Evolutionary conservation across 495 filamentous ascomycete genomes (phyloP).

Genomic region (Aspergillus baeticus): DNA sequence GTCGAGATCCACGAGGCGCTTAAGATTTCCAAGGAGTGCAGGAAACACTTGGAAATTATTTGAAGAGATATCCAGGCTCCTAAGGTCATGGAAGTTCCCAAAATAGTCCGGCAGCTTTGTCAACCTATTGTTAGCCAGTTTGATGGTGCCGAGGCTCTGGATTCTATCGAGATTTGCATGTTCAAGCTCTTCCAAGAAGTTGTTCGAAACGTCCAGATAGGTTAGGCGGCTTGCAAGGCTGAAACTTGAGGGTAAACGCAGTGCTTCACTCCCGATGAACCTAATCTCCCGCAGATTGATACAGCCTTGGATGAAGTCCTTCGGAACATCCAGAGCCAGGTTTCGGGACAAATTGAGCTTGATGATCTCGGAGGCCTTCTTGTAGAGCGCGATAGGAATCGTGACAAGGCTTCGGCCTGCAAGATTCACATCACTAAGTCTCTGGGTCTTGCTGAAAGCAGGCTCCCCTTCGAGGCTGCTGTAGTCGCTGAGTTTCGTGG

Average conservation of each 20-base stretch:
- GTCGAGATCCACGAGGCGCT: slow-evolving; percentile 86
- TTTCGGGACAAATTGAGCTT: slow-evolving; percentile 92
- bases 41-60: slow-evolving; percentile 88
- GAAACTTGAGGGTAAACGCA: slow-evolving; percentile 81
- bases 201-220: slow-evolving; percentile 91
- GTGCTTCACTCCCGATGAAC: slow-evolving; percentile 87
- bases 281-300: slow-evolving; percentile 91
- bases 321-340: slow-evolving; percentile 86
- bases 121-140: slow-evolving; percentile 88
- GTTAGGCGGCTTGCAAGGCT: slow-evolving; percentile 78
- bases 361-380: slow-evolving; percentile 88
- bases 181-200: slow-evolving; percentile 81
- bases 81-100: slow-evolving; percentile 67
- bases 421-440: slow-evolving; percentile 91
- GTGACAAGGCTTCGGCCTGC: slow-evolving; percentile 88
- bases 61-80: slow-evolving; percentile 86
- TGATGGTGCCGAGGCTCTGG: slow-evolving; percentile 79
- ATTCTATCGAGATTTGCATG: slow-evolving; percentile 73
- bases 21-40: slow-evolving; percentile 75
- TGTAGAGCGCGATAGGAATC: slow-evolving; percentile 91
- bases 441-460: slow-evolving; percentile 75
- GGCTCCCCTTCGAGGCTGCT: slow-evolving; percentile 72
- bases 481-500: slow-evolving; percentile 76
- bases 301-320: slow-evolving; percentile 95
- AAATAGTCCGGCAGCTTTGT: slow-evolving; percentile 77